Evolutionary conservation across 208 protist species (phyloP).

Genomic region (Vickermania ingenoplastis): DNA sequence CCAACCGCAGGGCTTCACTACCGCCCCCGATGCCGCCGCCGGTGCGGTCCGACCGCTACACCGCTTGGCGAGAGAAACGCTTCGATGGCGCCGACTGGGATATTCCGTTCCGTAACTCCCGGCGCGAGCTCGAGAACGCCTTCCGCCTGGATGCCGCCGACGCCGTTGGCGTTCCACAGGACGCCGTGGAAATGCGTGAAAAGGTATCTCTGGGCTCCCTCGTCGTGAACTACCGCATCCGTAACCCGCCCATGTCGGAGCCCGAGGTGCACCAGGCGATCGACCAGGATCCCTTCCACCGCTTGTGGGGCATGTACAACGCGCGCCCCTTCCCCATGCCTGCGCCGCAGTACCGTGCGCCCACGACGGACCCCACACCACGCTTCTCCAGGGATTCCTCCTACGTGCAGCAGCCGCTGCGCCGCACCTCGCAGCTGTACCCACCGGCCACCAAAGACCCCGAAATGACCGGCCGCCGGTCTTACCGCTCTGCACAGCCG

Average conservation of each 20-base stretch:
- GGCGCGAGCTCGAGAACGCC: conserved; percentile 5
- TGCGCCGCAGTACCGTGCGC: conserved; percentile 23
- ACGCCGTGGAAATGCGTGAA: conserved; percentile 12
- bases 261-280: conserved; percentile 10
- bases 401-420: not conserved
- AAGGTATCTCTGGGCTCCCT: conserved; percentile 5
- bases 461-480: conserved; percentile 2
- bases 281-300: conserved; percentile 15
- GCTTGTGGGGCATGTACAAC: conserved; percentile 33
- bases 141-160: conserved; percentile 21
- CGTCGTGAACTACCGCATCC: conserved; percentile 12
- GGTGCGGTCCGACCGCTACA: not conserved
- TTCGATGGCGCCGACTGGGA: conserved; percentile 62
- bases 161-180: conserved; percentile 8
- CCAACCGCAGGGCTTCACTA: not conserved
- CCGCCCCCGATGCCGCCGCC: not conserved
- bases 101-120: conserved; percentile 12
- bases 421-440: not conserved
- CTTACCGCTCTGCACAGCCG: not conserved
- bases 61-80: not conserved
- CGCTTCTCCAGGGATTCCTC: not conserved
- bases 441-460: not conserved
- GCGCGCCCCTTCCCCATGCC: conserved; percentile 39
- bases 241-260: not conserved
- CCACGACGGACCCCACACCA: conserved; percentile 12